phyloP scores from a whole-genome alignment of 371 early-diverging fungal species.

The Apophysomyces variabilis region DNA sequence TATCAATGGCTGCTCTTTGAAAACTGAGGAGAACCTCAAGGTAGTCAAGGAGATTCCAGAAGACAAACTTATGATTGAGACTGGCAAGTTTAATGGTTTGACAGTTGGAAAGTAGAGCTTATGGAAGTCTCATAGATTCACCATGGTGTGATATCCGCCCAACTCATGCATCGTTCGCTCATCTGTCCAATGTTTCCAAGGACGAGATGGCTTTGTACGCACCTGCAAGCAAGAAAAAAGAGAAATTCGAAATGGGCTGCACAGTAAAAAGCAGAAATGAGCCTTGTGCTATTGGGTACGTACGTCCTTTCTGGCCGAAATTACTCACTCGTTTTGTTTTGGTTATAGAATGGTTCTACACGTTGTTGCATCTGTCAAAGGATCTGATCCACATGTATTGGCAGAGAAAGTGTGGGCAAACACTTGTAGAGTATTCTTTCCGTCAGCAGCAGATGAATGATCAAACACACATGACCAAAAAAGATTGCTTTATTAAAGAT shows the following conservation, averaged over 20 bases:
- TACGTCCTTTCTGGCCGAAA: conserved; percentile 1
- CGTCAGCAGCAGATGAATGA: conserved; percentile 51
- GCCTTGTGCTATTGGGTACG: conserved; percentile 77
- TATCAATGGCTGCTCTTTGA: conserved; percentile 96
- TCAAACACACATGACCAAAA: conserved; percentile 63
- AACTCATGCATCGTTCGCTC: conserved; percentile 81
- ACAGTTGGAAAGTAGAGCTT: background rate
- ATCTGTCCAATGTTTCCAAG: conserved; percentile 44
- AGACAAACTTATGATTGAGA: conserved; percentile 91
- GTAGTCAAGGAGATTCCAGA: conserved; percentile 83
- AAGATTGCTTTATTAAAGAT: conserved; percentile 73
- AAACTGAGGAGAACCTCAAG: conserved; percentile 84
- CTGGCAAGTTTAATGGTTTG: conserved; percentile 51
- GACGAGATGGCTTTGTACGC: conserved; percentile 43
- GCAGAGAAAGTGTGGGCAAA: conserved; percentile 65
- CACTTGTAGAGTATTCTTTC: conserved; percentile 63
- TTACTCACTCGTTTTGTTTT: background rate
- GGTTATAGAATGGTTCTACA: conserved; percentile 59
- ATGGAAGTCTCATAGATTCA: conserved; percentile 60
- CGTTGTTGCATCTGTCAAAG: conserved; percentile 61
- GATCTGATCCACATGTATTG: conserved; percentile 48
- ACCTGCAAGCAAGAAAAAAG: conserved; percentile 68
- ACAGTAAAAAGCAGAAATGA: conserved; percentile 90
- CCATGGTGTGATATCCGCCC: conserved; percentile 96
- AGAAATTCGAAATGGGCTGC: conserved; percentile 71